These are phyloP conservation scores for Alternaria dauci DNA, from an alignment of 2,329 filamentous ascomycete genomes.

Conservation along the genomic window DNA sequence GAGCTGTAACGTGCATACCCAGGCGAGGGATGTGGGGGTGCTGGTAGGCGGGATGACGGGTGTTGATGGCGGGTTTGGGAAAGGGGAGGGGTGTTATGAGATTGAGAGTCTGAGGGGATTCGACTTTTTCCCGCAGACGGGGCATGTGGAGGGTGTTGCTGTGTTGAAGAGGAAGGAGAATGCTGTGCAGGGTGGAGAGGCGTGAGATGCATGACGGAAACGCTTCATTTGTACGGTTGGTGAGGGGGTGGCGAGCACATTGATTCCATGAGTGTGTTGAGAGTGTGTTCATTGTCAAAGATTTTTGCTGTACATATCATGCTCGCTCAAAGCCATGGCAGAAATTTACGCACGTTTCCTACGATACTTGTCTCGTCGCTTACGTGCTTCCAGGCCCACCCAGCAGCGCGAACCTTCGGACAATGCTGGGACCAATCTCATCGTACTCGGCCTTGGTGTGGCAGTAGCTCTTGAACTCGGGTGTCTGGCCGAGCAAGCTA, in stretches of 20 bases:
- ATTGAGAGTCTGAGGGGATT: constrained; percentile 93
- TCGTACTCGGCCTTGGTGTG: constrained; percentile 81
- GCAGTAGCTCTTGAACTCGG: constrained; percentile 98
- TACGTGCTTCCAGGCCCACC: constrained; percentile 87
- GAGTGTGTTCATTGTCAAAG: constrained; percentile 21
- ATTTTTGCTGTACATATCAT: constrained; percentile 28
- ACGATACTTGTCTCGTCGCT: neutral
- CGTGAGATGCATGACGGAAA: neutral
- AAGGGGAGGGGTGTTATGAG: constrained; percentile 67
- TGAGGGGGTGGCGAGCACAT: neutral
- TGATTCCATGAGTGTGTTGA: neutral
- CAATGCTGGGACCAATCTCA: constrained; percentile 95
- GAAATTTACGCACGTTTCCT: constrained; percentile 7
- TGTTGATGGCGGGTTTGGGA: constrained; percentile 46
- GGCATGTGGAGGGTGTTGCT: constrained; percentile 72
- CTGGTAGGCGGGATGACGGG: constrained; percentile 74
- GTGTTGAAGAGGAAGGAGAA: constrained; percentile 59
- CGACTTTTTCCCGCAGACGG: constrained; percentile 94
- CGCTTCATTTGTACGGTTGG: neutral
- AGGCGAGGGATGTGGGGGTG: constrained; percentile 90
- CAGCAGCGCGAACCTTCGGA: constrained; percentile 89
- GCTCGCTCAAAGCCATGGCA: constrained; percentile 22
- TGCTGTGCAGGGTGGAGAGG: neutral
- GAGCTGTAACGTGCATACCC: constrained; percentile 97
- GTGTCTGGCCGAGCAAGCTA: constrained; percentile 93